phyloP scores from a whole-genome alignment of 495 filamentous ascomycete species.

The Annulohypoxylon nitens region DNA sequence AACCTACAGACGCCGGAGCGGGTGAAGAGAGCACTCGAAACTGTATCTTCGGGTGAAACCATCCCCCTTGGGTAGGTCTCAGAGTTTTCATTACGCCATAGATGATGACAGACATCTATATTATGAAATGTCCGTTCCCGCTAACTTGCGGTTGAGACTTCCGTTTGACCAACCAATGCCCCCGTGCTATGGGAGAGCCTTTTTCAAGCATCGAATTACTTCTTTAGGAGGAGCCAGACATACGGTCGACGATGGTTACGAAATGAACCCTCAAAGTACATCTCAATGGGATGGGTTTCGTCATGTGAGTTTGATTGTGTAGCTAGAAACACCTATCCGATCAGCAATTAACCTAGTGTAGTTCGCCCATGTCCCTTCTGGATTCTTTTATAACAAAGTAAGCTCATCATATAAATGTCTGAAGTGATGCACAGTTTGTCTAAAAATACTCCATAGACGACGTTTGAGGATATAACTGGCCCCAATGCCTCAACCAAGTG shows the following conservation, averaged over 20 bases:
- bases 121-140: background rate
- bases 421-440: background rate
- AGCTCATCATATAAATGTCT: constrained; percentile 17
- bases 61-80: constrained; percentile 61
- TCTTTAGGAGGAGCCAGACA: constrained; percentile 60
- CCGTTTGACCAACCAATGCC: constrained; percentile 65
- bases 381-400: constrained; percentile 65
- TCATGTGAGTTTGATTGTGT: constrained; percentile 56
- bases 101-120: background rate
- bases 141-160: constrained; percentile 55
- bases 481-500: constrained; percentile 46
- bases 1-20: constrained; percentile 66
- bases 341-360: constrained; percentile 3
- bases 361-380: constrained; percentile 60
- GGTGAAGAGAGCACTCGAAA: constrained; percentile 59
- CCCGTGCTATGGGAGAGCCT: constrained; percentile 55
- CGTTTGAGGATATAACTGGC: constrained; percentile 57
- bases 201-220: constrained; percentile 61
- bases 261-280: constrained; percentile 74
- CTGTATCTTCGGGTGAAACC: constrained; percentile 59
- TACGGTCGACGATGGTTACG: constrained; percentile 74
- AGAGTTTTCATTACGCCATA: background rate
- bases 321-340: background rate
- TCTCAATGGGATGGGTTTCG: constrained; percentile 81
- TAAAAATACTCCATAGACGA: constrained; percentile 52